A percentile compares a stretch with the other conserved stretches of the same genome.
Conservation (phyloP, 2,329 filamentous ascomycete genomes). For the Xylariaceae sp. region DNA sequence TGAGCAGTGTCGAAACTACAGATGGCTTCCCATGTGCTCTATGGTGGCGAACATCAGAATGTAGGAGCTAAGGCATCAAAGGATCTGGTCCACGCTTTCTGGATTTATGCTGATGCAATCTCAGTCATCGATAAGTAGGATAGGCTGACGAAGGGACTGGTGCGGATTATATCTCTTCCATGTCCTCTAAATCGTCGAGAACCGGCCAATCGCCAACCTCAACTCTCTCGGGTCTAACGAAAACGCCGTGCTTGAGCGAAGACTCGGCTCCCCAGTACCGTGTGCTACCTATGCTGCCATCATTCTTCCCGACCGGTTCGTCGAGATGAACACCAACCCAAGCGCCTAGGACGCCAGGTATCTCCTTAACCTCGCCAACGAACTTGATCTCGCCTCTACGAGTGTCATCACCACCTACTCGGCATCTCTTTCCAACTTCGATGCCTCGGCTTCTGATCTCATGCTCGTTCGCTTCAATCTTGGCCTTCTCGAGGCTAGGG, state of each 20-base stretch:
- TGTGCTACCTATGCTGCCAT: constrained; percentile 72
- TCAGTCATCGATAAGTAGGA: too few species aligned
- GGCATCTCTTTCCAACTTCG: constrained; percentile 66
- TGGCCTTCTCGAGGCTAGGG: constrained; percentile 74
- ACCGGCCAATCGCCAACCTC: constrained; percentile 76
- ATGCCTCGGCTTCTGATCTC: constrained; percentile 76
- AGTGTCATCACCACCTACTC: constrained; percentile 70
- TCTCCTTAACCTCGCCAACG: constrained; percentile 76
- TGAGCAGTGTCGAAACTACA: not conserved
- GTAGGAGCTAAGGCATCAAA: not conserved
- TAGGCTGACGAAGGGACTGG: constrained; percentile 13
- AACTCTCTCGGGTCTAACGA: constrained; percentile 79
- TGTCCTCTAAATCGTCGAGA: constrained; percentile 77
- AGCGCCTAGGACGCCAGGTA: constrained; percentile 66
- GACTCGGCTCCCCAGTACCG: constrained; percentile 74
- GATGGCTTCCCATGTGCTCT: not conserved
- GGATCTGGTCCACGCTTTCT: too few species aligned
- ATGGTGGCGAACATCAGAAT: not conserved
- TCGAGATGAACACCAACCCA: constrained; percentile 81
- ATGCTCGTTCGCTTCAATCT: constrained; percentile 69
- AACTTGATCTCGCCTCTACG: constrained; percentile 74
- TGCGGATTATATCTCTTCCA: constrained; percentile 70
- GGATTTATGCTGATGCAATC: not conserved
- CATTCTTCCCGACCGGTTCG: constrained; percentile 83
- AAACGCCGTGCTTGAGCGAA: constrained; percentile 74